Evolutionary conservation across 2,329 filamentous ascomycete genomes (phyloP).

Genomic region (Cladosporium sp.): DNA sequence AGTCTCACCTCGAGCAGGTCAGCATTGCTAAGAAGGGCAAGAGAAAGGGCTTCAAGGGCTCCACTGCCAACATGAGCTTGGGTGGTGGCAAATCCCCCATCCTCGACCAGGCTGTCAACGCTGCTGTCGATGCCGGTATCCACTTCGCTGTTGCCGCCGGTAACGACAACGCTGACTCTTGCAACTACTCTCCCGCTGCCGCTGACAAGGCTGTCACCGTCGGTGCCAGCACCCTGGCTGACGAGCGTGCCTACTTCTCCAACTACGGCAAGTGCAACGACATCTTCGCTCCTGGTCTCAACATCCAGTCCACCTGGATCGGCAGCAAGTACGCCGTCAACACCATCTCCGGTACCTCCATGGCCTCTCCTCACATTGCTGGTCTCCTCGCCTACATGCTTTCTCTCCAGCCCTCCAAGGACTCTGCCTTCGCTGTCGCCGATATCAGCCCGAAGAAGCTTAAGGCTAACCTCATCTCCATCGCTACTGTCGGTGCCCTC

Average conservation of each 20-base stretch:
- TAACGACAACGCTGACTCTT: slow-evolving; percentile 98
- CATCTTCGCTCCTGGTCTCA: slow-evolving; percentile 95
- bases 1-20: slow-evolving; percentile 70
- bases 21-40: slow-evolving; percentile 79
- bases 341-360: slow-evolving; percentile 98
- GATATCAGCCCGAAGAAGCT: slow-evolving; percentile 89
- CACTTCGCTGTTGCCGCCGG: slow-evolving; percentile 98
- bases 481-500: slow-evolving; percentile 75
- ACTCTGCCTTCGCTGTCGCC: slow-evolving; percentile 87
- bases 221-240: slow-evolving; percentile 85
- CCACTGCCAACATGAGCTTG: slow-evolving; percentile 98
- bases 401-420: slow-evolving; percentile 83
- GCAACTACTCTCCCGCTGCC: slow-evolving; percentile 97
- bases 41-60: slow-evolving; percentile 97
- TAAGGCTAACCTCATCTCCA: slow-evolving; percentile 79
- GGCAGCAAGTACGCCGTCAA: slow-evolving; percentile 94
- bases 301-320: slow-evolving; percentile 98
- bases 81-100: slow-evolving; percentile 94
- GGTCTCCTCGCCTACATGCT: slow-evolving; percentile 97
- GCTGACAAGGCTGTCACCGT: slow-evolving; percentile 91
- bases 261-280: slow-evolving; percentile 99
- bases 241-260: slow-evolving; percentile 99
- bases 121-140: slow-evolving; percentile 83
- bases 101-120: slow-evolving; percentile 89
- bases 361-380: slow-evolving; percentile 95